Conservation (phyloP, 371 early-diverging fungal genomes). For the Mucor circinelloides region DNA sequence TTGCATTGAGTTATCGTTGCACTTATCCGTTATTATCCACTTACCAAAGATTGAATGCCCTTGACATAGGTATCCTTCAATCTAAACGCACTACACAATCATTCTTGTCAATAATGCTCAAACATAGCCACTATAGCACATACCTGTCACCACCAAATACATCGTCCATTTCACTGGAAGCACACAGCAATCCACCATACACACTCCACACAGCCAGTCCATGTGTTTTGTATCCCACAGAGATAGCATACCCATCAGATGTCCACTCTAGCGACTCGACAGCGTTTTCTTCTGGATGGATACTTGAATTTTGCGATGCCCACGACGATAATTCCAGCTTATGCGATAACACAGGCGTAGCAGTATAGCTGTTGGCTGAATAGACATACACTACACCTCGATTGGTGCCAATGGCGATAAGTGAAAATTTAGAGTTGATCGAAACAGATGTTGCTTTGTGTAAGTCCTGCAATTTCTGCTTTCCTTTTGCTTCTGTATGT, state of each 20-base stretch:
- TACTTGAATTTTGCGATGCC: slow-evolving; percentile 9
- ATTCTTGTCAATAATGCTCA: not conserved
- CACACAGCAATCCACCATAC: slow-evolving; percentile 72
- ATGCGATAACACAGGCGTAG: slow-evolving; percentile 38
- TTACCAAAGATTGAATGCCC: slow-evolving; percentile 65
- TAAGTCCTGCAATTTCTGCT: not conserved
- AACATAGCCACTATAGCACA: not conserved
- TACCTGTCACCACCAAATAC: slow-evolving; percentile 23
- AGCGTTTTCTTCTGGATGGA: not conserved
- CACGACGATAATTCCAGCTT: slow-evolving; percentile 25
- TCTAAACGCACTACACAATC: not conserved
- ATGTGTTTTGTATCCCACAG: slow-evolving; percentile 65
- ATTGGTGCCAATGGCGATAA: slow-evolving; percentile 48
- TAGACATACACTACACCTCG: slow-evolving; percentile 47
- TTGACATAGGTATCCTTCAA: slow-evolving; percentile 61
- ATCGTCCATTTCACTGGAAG: slow-evolving; percentile 50
- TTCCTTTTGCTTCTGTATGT: not conserved
- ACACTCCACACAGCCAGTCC: slow-evolving; percentile 81
- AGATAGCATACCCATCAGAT: slow-evolving; percentile 75
- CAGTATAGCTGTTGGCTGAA: slow-evolving; percentile 34
- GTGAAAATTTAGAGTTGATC: slow-evolving; percentile 48
- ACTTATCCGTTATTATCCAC: not conserved
- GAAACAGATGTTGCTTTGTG: slow-evolving; percentile 42
- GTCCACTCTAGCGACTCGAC: slow-evolving; percentile 68
- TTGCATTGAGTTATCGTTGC: not conserved